Conservation (phyloP, 139 green algal species). For the Chlamydomonas schloesseri region DNA sequence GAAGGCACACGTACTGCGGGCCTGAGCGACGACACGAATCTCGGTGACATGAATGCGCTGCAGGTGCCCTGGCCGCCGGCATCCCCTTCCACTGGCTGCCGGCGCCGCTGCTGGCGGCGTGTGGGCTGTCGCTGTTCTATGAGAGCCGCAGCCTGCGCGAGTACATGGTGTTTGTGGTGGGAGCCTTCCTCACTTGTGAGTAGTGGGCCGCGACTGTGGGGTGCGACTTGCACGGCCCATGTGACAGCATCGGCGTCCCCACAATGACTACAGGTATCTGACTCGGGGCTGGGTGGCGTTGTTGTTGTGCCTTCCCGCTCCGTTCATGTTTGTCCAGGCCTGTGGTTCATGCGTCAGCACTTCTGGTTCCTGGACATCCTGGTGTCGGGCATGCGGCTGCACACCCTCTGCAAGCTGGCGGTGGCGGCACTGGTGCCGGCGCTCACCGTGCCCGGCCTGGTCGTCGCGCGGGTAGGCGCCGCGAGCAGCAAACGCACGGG, state of each 20-base stretch:
- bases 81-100: slow-evolving; percentile 85
- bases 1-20: too few species aligned
- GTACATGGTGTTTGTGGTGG: slow-evolving; percentile 86
- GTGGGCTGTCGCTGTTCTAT: slow-evolving; percentile 90
- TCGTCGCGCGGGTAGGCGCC: slow-evolving; percentile 43
- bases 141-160: slow-evolving; percentile 76
- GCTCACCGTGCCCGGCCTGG: slow-evolving; percentile 81
- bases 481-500: neutral
- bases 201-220: too few species aligned
- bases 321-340: too few species aligned
- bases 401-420: slow-evolving; percentile 78
- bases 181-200: slow-evolving; percentile 60
- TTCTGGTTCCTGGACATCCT: slow-evolving; percentile 90
- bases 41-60: too few species aligned
- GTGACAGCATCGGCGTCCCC: too few species aligned
- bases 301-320: too few species aligned
- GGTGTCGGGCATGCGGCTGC: slow-evolving; percentile 75
- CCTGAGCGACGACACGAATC: too few species aligned
- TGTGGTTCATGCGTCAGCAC: slow-evolving; percentile 64
- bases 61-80: slow-evolving; percentile 73
- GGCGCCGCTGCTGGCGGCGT: slow-evolving; percentile 81
- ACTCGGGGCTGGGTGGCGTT: too few species aligned
- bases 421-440: slow-evolving; percentile 76
- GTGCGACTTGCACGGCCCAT: too few species aligned
- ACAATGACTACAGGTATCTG: neutral